Conservation (phyloP, 2,329 filamentous ascomycete genomes). For the Boeremia exigua region DNA sequence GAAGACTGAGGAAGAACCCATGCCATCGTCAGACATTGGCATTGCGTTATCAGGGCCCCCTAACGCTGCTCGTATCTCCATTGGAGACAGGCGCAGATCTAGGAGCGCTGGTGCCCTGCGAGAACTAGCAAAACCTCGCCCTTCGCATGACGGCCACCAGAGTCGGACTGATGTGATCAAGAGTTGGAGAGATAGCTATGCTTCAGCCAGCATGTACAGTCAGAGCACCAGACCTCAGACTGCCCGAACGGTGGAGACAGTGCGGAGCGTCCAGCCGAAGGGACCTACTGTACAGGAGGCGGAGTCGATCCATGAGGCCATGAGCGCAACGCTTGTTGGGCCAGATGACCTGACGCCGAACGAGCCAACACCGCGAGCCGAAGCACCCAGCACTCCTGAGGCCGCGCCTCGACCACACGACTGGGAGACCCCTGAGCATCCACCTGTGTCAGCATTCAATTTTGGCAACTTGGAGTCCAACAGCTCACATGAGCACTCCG, state of each 20-base stretch:
- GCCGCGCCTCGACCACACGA: conserved; percentile 16
- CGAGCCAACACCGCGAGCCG: conserved; percentile 15
- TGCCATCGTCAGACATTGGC: conserved; percentile 40
- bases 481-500: conserved; percentile 9
- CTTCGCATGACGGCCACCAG: conserved; percentile 28
- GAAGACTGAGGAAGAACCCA: conserved; percentile 32
- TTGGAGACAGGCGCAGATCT: conserved; percentile 42
- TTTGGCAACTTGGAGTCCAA: conserved; percentile 43
- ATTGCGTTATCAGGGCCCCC: conserved; percentile 45
- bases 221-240: conserved; percentile 39
- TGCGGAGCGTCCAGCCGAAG: conserved; percentile 32
- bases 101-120: conserved; percentile 47
- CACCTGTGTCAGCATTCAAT: conserved; percentile 44
- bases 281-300: conserved; percentile 27
- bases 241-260: conserved; percentile 41
- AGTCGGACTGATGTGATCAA: conserved; percentile 45
- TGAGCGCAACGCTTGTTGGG: conserved; percentile 33
- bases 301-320: conserved; percentile 27
- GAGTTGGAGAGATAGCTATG: conserved; percentile 45
- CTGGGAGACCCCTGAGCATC: conserved; percentile 17
- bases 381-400: conserved; percentile 16
- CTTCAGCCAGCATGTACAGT: conserved; percentile 42
- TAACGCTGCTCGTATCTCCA: conserved; percentile 19
- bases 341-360: conserved; percentile 22
- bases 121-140: conserved; percentile 35